phyloP scores from a whole-genome alignment of 148 eudicot species.

The Cornus controversa region DNA sequence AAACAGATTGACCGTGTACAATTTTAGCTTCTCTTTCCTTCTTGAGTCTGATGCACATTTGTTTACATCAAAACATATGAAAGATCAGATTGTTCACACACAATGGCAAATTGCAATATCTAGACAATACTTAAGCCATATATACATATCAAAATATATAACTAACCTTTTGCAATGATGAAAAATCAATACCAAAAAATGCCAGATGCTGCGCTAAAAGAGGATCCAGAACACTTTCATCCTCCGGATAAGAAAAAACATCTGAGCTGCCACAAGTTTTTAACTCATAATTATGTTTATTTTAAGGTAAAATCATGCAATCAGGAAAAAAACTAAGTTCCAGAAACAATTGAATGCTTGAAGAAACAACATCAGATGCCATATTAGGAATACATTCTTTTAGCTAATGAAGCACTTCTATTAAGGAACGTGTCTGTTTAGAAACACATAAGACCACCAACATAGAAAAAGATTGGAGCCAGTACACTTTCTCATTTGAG shows the following conservation, averaged over 20 bases:
- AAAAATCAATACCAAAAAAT: constrained; percentile 93
- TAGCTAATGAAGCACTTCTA: background rate
- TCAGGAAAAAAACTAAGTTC: background rate
- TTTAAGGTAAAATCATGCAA: background rate
- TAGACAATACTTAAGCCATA: background rate
- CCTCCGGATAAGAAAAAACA: constrained; percentile 96
- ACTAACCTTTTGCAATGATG: constrained; percentile 89
- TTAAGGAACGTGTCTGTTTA: background rate
- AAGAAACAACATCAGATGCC: background rate
- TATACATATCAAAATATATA: background rate
- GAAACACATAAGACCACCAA: background rate
- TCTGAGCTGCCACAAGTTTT: constrained; percentile 73
- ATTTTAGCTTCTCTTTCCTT: background rate
- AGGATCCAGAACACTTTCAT: constrained; percentile 88
- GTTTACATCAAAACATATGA: background rate
- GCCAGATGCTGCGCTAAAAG: constrained; percentile 86
- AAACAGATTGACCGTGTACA: background rate
- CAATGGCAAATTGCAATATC: background rate
- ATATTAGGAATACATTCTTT: background rate
- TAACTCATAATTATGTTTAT: constrained; percentile 32
- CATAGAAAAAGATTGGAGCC: background rate
- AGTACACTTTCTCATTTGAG: background rate
- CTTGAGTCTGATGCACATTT: background rate
- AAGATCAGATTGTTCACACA: background rate
- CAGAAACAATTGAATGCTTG: background rate